Conservation (phyloP, 2,329 filamentous ascomycete genomes). For the Penicillium sp. region DNA sequence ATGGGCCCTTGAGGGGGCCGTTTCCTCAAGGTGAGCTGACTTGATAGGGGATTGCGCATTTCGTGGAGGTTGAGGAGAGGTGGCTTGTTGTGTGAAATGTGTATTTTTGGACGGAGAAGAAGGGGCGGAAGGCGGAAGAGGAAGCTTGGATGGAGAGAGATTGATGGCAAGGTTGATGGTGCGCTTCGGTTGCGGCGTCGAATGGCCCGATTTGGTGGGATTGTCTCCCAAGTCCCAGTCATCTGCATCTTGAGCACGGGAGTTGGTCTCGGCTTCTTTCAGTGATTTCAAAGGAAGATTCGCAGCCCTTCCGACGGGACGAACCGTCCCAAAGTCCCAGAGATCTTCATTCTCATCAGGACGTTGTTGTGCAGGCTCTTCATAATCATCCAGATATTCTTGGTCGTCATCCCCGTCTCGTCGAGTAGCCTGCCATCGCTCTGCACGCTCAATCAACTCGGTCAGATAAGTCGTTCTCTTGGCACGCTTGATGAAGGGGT, state of each 20-base stretch:
- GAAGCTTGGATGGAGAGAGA: slow-evolving; percentile 32
- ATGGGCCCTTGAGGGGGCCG: slow-evolving; percentile 9
- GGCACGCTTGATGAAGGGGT: slow-evolving; percentile 82
- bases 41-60: slow-evolving; percentile 42
- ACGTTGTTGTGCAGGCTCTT: slow-evolving; percentile 33
- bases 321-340: slow-evolving; percentile 97
- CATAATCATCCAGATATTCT: slow-evolving; percentile 53
- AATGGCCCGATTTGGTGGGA: slow-evolving; percentile 17
- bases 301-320: slow-evolving; percentile 61
- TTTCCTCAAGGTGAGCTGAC: slow-evolving; percentile 25
- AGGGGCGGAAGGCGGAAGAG: slow-evolving; percentile 46
- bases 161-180: slow-evolving; percentile 30
- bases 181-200: slow-evolving; percentile 57
- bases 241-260: slow-evolving; percentile 49
- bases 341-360: slow-evolving; percentile 66
- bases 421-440: slow-evolving; percentile 70
- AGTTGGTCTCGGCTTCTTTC: slow-evolving; percentile 76
- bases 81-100: slow-evolving; percentile 6
- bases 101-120: slow-evolving; percentile 43
- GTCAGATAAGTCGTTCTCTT: slow-evolving; percentile 97
- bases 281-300: slow-evolving; percentile 60
- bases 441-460: slow-evolving; percentile 86
- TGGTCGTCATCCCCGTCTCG: slow-evolving; percentile 63
- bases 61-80: slow-evolving; percentile 34
- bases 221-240: slow-evolving; percentile 30